Conservation (phyloP, 2,329 filamentous ascomycete genomes). For the Dactylellina cionopaga region DNA sequence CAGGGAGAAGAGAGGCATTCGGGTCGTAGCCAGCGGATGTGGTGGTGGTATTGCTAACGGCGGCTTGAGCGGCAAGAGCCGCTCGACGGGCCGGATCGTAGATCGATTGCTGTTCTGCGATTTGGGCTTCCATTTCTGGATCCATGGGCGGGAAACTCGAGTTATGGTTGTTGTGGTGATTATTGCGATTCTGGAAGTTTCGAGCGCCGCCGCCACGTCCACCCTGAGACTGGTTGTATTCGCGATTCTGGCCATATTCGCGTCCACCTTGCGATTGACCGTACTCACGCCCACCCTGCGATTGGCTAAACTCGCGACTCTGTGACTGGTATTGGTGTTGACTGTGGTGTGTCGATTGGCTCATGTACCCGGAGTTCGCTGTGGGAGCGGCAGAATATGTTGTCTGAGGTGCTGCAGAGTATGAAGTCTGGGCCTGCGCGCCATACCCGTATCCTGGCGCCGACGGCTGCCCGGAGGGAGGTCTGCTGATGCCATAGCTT, state of each 20-base stretch:
- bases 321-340: conserved; percentile 39
- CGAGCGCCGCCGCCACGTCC: conserved; percentile 67
- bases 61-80: conserved; percentile 61
- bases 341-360: conserved; percentile 45
- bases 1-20: conserved; percentile 50
- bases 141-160: conserved; percentile 65
- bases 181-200: conserved; percentile 59
- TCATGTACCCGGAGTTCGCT: conserved; percentile 52
- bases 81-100: conserved; percentile 69
- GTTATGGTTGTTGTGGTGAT: conserved; percentile 64
- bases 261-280: too few species aligned
- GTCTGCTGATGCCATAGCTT: conserved; percentile 26
- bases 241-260: too few species aligned
- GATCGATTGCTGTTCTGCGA: conserved; percentile 93
- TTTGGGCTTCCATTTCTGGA: conserved; percentile 86
- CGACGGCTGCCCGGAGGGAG: conserved; percentile 9
- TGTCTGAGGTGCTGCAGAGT: conserved; percentile 58
- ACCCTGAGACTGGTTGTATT: conserved; percentile 56
- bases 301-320: too few species aligned
- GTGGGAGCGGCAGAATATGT: conserved; percentile 59
- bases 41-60: conserved; percentile 62
- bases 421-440: conserved; percentile 39
- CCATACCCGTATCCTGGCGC: conserved; percentile 28
- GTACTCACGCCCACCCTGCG: too few species aligned
- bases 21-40: conserved; percentile 55